Conservation (phyloP, 169 alveolate genomes). For the Eimeria necatrix region DNA sequence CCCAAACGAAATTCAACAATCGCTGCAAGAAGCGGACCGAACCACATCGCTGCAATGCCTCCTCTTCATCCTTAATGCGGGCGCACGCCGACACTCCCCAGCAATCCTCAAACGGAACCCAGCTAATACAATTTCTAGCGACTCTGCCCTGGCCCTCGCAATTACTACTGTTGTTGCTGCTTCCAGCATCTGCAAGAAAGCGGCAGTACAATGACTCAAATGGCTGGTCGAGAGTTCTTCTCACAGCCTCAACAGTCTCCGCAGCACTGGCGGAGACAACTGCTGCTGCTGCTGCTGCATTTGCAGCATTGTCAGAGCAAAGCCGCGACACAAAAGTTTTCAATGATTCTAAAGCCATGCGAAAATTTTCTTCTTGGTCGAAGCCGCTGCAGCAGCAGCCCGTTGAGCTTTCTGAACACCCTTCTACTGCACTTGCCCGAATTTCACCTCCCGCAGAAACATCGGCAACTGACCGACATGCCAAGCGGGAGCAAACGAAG, state of each 20-base stretch:
- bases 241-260: neutral
- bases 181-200: neutral
- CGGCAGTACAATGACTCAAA: slow-evolving; percentile 19
- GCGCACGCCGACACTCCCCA: slow-evolving; percentile 67
- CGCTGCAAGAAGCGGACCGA: slow-evolving; percentile 43
- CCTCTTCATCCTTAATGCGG: slow-evolving; percentile 41
- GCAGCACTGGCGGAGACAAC: neutral
- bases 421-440: neutral
- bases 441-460: neutral
- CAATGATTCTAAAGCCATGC: slow-evolving; percentile 42
- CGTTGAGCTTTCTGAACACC: neutral
- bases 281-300: neutral
- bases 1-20: slow-evolving; percentile 21
- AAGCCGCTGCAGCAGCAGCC: slow-evolving; percentile 66
- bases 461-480: neutral
- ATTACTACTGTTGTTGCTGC: neutral
- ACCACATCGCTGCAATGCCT: slow-evolving; percentile 35
- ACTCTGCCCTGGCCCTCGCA: neutral
- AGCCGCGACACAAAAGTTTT: neutral
- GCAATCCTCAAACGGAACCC: slow-evolving; percentile 65
- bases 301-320: neutral
- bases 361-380: slow-evolving; percentile 36
- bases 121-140: neutral
- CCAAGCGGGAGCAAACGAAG: slow-evolving; percentile 50
- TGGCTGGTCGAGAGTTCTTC: neutral